Conservation (phyloP, 148 eudicot genomes). For the Camellia japonica region DNA sequence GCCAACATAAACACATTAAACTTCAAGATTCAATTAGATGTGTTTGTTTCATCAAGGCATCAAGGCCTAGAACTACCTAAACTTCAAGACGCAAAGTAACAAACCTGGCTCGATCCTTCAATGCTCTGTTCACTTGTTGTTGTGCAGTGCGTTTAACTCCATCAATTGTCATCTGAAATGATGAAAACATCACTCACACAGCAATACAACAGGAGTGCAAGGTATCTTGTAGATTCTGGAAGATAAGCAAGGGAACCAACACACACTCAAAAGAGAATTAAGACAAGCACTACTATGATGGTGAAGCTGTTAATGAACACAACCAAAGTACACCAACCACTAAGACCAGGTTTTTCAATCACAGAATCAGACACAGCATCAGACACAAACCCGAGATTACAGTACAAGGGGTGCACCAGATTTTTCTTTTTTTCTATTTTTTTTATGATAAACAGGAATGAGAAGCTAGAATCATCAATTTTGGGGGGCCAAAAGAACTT, state of each 20-base stretch:
- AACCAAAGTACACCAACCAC: background rate
- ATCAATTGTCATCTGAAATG: slow-evolving; percentile 78
- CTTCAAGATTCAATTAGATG: background rate
- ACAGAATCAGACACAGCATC: background rate
- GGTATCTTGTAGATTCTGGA: background rate
- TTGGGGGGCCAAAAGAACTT: background rate
- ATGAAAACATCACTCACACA: slow-evolving; percentile 6
- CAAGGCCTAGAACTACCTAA: background rate
- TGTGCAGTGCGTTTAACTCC: slow-evolving; percentile 92
- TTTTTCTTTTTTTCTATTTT: too few species aligned
- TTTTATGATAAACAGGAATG: background rate
- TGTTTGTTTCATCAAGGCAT: background rate
- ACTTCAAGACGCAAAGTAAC: background rate
- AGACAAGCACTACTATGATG: background rate
- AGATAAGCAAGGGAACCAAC: background rate
- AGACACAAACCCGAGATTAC: background rate
- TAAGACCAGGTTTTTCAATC: background rate
- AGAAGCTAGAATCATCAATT: background rate
- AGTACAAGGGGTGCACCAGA: background rate
- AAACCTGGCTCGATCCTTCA: slow-evolving; percentile 84
- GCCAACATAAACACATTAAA: background rate
- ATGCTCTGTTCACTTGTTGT: slow-evolving; percentile 72
- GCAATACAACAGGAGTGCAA: background rate
- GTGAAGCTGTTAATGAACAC: background rate
- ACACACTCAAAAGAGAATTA: background rate